phyloP scores from a whole-genome alignment of 2,329 filamentous ascomycete species.

The Pseudogymnoascus sp. region DNA sequence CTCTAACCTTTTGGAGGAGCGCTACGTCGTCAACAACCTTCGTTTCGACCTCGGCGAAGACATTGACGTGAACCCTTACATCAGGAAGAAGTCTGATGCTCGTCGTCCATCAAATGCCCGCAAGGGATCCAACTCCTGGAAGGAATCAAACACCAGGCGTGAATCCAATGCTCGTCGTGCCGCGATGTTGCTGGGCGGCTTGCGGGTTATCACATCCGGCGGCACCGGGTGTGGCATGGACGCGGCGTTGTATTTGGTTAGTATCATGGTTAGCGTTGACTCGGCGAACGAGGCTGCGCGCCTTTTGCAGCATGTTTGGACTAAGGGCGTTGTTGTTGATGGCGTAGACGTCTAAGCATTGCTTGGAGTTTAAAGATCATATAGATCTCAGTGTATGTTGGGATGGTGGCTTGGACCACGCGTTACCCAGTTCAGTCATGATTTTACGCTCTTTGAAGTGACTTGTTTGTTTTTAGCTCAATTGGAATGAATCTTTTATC shows the following conservation, averaged over 20 bases:
- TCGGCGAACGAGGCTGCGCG: constrained; percentile 68
- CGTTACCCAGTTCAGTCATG: constrained; percentile 4
- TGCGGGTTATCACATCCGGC: constrained; percentile 71
- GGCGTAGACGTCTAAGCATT: constrained; percentile 66
- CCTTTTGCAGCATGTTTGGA: constrained; percentile 74
- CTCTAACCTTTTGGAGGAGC: constrained; percentile 74
- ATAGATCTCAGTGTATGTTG: constrained; percentile 9
- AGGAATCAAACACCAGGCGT: constrained; percentile 63
- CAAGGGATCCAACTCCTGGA: constrained; percentile 79
- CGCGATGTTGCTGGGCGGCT: constrained; percentile 54
- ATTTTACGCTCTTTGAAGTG: not conserved
- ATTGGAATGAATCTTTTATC: not conserved
- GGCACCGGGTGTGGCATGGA: constrained; percentile 75
- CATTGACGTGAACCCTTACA: constrained; percentile 76
- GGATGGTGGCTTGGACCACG: not conserved
- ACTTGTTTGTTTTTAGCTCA: constrained; percentile 6
- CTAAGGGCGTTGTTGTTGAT: constrained; percentile 77
- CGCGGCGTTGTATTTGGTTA: constrained; percentile 76
- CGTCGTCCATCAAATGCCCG: constrained; percentile 56
- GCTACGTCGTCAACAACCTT: constrained; percentile 87
- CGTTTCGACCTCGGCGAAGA: constrained; percentile 74
- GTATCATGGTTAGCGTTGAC: constrained; percentile 71
- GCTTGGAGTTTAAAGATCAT: constrained; percentile 13
- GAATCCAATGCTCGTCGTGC: constrained; percentile 63
- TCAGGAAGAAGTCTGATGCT: constrained; percentile 65